phyloP scores from a whole-genome alignment of 306 rosid species.

The Rubus parviflorus region DNA sequence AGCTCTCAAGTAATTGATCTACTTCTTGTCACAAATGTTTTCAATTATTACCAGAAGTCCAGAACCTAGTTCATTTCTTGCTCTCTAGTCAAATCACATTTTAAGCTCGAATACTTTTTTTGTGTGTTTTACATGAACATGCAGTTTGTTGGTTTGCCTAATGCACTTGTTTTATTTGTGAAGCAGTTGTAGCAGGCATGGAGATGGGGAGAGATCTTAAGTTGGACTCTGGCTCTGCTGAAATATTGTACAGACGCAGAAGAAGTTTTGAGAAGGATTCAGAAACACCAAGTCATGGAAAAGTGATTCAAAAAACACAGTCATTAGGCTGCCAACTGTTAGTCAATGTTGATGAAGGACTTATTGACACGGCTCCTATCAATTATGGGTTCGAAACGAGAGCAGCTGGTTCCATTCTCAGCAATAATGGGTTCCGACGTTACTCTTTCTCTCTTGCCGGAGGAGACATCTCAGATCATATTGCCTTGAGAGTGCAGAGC shows the following conservation, averaged over 20 bases:
- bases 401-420: neutral
- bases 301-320: conserved; percentile 6
- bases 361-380: neutral
- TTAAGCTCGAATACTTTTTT: neutral
- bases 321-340: conserved; percentile 6
- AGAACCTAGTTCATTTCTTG: neutral
- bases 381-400: neutral
- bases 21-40: neutral
- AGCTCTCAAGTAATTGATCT: conserved; percentile 6
- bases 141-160: neutral
- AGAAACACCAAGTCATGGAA: neutral
- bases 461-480: conserved; percentile 17
- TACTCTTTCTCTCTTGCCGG: neutral
- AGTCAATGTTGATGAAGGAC: neutral
- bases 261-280: conserved; percentile 12
- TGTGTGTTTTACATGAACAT: too few species aligned
- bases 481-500: conserved; percentile 10
- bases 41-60: neutral
- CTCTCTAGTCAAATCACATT: neutral
- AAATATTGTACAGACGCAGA: neutral
- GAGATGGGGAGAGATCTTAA: conserved; percentile 3
- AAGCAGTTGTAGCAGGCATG: neutral
- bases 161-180: conserved; percentile 1
- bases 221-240: neutral
- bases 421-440: neutral